Evolutionary conservation across 441 rosid species (phyloP), one percentile per base, ranked within the genome.

Genomic region (Kokia cookei): DNA sequence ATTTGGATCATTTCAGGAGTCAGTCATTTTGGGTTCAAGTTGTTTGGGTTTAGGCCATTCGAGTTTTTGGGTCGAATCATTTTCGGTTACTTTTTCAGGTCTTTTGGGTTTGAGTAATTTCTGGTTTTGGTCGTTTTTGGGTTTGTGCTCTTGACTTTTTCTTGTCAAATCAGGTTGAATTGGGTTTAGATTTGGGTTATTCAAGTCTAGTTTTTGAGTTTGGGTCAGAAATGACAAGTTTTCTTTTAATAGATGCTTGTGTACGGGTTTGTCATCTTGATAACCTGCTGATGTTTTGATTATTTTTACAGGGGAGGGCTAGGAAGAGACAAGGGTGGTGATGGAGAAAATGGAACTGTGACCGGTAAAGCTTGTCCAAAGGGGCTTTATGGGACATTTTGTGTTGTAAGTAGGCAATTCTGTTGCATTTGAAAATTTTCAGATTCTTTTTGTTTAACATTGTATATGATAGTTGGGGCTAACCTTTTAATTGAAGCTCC

Each of bases 331-430:
- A 81, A 82, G 73, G 84, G 62, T 73, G 86, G 83, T 69, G 77
- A 71, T 79, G 98, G 99, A 73, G 89, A 83, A 86, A 92, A 90
- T 78, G 98, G 99, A 76, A 88, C 98, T 8, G 75, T 89, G 77
- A 58, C 90, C 12, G 98, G 99, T 67, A 92, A 89, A 77, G 90
- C 95, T 76, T 96, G 99, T 83, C 99, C 99, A n/a, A 86, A 83
- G 75, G 99, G 99, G 77, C 90, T 94, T 67, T 91, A 86, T 65
- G 99, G 99, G 77, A 88, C 79, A 75, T 96, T 94, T 86, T 96
- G 99, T 68, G 74, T 86, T 95, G 99, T 96, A 77, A 50, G 63
- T 58, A 61, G 12, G 60, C 43, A 64, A 40, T 60, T 66, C 48
- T 61, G 14, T 64, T 64, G 12, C 76, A 53, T 71, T 73, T 66